Evolutionary conservation across 2,329 filamentous ascomycete genomes (phyloP).

Genomic region (Zymoseptoria pseudotritici): DNA sequence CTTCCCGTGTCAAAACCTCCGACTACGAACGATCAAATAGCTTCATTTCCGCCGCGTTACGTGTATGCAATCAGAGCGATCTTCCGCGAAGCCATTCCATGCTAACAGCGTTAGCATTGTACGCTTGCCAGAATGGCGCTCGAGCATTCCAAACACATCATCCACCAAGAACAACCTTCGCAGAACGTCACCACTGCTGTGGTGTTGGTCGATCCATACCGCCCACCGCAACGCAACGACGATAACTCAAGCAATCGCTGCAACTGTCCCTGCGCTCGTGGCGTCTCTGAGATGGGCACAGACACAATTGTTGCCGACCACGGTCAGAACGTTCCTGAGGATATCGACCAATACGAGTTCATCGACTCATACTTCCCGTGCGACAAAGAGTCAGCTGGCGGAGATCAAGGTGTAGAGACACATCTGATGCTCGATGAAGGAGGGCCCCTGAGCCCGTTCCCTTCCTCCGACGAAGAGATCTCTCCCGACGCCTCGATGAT

Average conservation of each 20-base stretch:
- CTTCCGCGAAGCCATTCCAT: background rate
- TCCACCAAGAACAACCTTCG: background rate
- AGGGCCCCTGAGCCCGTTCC: background rate
- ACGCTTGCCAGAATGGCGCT: background rate
- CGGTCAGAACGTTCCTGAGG: background rate
- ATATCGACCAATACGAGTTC: background rate
- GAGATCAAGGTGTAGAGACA: constrained; percentile 2
- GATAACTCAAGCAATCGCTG: constrained; percentile 4
- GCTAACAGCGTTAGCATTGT: background rate
- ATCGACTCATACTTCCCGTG: background rate
- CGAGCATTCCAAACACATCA: background rate
- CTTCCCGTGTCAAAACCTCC: background rate
- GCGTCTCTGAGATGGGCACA: background rate
- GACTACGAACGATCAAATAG: background rate
- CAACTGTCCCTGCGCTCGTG: constrained; percentile 2
- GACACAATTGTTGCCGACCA: background rate
- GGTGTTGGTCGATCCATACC: background rate
- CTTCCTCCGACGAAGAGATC: background rate
- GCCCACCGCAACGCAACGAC: constrained; percentile 4
- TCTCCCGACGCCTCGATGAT: constrained; percentile 2
- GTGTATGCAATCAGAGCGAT: background rate
- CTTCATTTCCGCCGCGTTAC: background rate
- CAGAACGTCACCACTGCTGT: background rate
- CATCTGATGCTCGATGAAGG: constrained; percentile 6
- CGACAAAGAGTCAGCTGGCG: background rate